Percentiles rank a stretch among this genome's conserved stretches.
These are phyloP conservation scores for Coemansia sp. DNA, from an alignment of 192 early-diverging fungal genomes.

Conservation along the genomic window DNA sequence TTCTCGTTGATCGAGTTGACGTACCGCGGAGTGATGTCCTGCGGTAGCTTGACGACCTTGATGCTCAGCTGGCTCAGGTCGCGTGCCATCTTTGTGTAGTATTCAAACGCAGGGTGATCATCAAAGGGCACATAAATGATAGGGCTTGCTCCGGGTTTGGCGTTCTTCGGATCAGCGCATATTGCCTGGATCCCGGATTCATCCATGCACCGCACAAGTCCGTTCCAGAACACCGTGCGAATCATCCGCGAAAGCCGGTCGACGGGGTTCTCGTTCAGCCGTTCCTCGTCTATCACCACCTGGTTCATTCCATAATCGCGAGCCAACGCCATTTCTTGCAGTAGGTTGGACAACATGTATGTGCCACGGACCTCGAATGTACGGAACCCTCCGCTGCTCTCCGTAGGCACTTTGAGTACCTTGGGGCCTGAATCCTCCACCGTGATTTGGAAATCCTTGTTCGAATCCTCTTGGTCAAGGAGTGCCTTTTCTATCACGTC, in stretches of 20 bases:
- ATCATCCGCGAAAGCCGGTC: conserved; percentile 89
- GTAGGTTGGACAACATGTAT: conserved; percentile 90
- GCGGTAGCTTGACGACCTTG: conserved; percentile 78
- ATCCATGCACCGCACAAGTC: conserved; percentile 85
- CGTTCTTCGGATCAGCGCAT: conserved; percentile 90
- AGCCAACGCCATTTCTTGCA: conserved; percentile 94
- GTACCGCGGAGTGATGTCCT: conserved; percentile 83
- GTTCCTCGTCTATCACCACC: conserved; percentile 85
- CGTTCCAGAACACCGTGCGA: conserved; percentile 94
- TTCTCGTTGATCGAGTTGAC: conserved; percentile 87
- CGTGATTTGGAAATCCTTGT: conserved; percentile 94
- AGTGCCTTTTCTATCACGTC: conserved; percentile 74
- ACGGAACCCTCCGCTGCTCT: conserved; percentile 80
- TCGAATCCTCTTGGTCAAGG: conserved; percentile 91
- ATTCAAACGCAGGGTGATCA: conserved; percentile 73
- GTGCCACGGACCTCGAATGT: conserved; percentile 92
- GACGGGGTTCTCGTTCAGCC: conserved; percentile 93
- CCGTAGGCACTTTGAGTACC: conserved; percentile 79
- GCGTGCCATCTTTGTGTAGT: conserved; percentile 73
- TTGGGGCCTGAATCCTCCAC: conserved; percentile 91
- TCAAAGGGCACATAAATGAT: conserved; percentile 91
- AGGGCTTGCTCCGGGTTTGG: conserved; percentile 68
- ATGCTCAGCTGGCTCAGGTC: conserved; percentile 70
- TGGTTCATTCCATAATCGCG: conserved; percentile 81
- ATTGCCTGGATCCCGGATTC: conserved; percentile 85